phyloP scores from a whole-genome alignment of 1,139 yeast genomes.

The Hyphopichia fennica region DNA sequence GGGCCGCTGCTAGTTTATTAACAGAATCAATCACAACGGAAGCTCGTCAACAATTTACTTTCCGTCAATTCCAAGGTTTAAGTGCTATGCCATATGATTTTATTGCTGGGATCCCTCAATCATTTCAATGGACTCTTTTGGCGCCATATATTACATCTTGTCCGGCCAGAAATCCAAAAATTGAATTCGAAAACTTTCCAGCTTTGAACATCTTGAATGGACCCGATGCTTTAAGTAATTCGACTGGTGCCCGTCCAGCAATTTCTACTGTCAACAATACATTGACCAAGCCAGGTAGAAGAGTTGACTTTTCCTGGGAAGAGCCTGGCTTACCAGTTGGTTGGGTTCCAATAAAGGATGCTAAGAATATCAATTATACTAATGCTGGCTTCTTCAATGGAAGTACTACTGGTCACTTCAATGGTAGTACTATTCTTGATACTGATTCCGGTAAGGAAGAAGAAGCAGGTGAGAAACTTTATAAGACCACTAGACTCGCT shows the following conservation, averaged over 20 bases:
- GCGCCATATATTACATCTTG: conserved; percentile 6
- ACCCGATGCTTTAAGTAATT: conserved; percentile 1
- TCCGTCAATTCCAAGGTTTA: conserved; percentile 6
- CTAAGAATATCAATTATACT: conserved; percentile 3
- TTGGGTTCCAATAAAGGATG: conserved; percentile 2
- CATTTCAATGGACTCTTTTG: conserved; percentile 4
- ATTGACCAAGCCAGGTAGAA: conserved; percentile 4
- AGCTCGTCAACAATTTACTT: conserved; percentile 5
- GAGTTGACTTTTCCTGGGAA: conserved; percentile 5
- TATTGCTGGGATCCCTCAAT: conserved; percentile 5
- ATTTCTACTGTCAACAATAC: conserved; percentile 6
- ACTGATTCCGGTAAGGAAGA: background rate
- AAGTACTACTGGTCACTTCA: conserved; percentile 3
- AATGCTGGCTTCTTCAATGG: conserved; percentile 5
- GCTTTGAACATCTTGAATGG: conserved; percentile 1
- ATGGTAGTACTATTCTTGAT: conserved; percentile 4
- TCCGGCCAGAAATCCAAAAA: conserved; percentile 4
- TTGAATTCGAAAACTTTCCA: conserved; percentile 4
- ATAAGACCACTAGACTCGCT: background rate
- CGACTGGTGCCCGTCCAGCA: conserved; percentile 3
- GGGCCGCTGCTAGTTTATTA: conserved; percentile 1
- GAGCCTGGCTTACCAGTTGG: conserved; percentile 5
- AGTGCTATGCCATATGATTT: conserved; percentile 5
- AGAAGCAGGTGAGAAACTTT: background rate
- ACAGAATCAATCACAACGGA: conserved; percentile 4